Conservation (phyloP, 495 filamentous ascomycete species). For the Hypoxylon trugodes region DNA sequence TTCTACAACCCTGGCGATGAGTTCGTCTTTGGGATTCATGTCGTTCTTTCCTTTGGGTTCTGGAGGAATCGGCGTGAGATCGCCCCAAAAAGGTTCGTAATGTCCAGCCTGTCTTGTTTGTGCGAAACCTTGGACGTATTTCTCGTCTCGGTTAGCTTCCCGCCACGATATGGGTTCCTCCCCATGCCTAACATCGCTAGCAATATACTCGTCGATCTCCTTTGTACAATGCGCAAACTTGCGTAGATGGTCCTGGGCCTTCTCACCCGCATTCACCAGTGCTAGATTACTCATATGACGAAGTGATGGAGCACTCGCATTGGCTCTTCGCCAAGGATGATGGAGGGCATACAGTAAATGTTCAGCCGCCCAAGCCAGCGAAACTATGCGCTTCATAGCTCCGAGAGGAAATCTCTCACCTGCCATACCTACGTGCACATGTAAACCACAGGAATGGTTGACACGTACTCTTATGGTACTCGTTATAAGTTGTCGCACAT, state of each 20-base stretch:
- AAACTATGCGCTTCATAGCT: slow-evolving; percentile 41
- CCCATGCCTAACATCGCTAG: slow-evolving; percentile 8
- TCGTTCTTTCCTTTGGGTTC: not conserved
- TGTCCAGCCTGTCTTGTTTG: not conserved
- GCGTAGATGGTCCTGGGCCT: not conserved
- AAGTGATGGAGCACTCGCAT: not conserved
- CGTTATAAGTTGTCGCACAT: slow-evolving; percentile 22
- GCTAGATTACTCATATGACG: slow-evolving; percentile 1
- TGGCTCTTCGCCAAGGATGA: slow-evolving; percentile 12
- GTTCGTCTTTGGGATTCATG: not conserved
- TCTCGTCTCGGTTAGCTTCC: not conserved
- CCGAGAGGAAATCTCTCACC: slow-evolving; percentile 31
- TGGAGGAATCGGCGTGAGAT: too few species aligned
- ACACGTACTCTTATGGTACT: slow-evolving; percentile 33
- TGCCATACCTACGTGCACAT: slow-evolving; percentile 51
- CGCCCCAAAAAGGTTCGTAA: slow-evolving; percentile 10
- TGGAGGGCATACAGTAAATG: slow-evolving; percentile 45
- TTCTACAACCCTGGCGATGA: too few species aligned
- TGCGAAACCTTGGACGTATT: not conserved
- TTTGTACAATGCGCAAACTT: too few species aligned
- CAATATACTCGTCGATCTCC: slow-evolving; percentile 1
- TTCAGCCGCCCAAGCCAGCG: slow-evolving; percentile 46
- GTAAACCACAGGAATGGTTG: slow-evolving; percentile 45
- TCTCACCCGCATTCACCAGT: not conserved
- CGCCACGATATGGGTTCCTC: slow-evolving; percentile 19